Percentiles rank a stretch among this genome's conserved stretches.
Conservation (phyloP, 1,139 yeast species). For the Kodamaea sp. region DNA sequence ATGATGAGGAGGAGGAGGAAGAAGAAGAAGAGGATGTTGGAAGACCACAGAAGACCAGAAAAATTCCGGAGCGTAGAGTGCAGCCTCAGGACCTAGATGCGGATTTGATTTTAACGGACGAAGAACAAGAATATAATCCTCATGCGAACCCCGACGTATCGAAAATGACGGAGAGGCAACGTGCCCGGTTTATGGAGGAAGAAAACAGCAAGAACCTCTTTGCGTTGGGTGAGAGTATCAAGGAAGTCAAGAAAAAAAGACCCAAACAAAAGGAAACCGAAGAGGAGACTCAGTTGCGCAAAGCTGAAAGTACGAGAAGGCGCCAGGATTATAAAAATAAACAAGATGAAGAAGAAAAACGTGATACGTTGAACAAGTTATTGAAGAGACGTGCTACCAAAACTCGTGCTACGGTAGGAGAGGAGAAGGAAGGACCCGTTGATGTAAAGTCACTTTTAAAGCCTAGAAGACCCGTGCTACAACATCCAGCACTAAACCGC, state of each 20-base stretch:
- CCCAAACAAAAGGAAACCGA: conserved; percentile 64
- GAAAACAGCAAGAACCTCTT: conserved; percentile 19
- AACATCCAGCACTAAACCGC: conserved; percentile 39
- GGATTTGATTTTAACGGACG: conserved; percentile 45
- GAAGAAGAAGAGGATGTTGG: conserved; percentile 10
- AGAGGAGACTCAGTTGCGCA: conserved; percentile 77
- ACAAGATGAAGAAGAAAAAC: conserved; percentile 87
- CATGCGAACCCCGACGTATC: conserved; percentile 48
- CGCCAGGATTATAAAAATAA: conserved; percentile 83
- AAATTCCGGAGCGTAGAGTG: conserved; percentile 9
- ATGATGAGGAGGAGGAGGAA: conserved; percentile 18
- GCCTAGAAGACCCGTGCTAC: conserved; percentile 37
- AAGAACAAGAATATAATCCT: conserved; percentile 45
- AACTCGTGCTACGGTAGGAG: conserved; percentile 50
- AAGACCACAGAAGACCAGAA: conserved; percentile 14
- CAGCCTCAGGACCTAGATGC: conserved; percentile 31
- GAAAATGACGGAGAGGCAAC: conserved; percentile 64
- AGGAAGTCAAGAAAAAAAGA: conserved; percentile 24
- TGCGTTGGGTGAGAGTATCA: conserved; percentile 26
- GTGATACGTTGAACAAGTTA: conserved; percentile 83
- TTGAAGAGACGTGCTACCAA: conserved; percentile 80
- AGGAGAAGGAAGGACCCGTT: conserved; percentile 32
- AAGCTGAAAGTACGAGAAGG: conserved; percentile 87
- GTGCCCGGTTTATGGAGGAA: conserved; percentile 47
- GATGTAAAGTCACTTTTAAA: conserved; percentile 23